Percentiles rank a stretch among this genome's conserved stretches.
Evolutionary conservation across 1,284 basidiomycete species (phyloP).

Genomic region (Mycena citricolor): DNA sequence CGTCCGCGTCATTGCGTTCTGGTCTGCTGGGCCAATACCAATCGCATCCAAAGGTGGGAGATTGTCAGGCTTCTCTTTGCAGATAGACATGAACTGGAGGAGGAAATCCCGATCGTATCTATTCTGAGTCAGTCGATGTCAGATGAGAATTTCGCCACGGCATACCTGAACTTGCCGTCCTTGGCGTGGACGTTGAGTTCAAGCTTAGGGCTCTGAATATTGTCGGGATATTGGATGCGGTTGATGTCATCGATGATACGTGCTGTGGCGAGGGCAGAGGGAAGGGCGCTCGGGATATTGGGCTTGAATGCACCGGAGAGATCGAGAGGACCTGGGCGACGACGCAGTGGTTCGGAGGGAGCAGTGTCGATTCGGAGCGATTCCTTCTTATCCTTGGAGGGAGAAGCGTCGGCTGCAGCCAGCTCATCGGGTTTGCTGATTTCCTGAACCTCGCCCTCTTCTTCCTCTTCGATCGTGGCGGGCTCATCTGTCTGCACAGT

Average conservation of each 20-base stretch:
- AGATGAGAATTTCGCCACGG: background rate
- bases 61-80: constrained; percentile 91
- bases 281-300: constrained; percentile 35
- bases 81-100: constrained; percentile 94
- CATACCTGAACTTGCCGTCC: constrained; percentile 86
- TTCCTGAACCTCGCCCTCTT: constrained; percentile 44
- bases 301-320: constrained; percentile 48
- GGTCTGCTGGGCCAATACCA: constrained; percentile 56
- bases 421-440: no score
- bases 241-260: constrained; percentile 83
- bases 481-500: constrained; percentile 35
- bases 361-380: constrained; percentile 62
- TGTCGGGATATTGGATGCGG: constrained; percentile 80
- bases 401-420: no score
- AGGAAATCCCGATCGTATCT: constrained; percentile 98
- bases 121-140: constrained; percentile 1
- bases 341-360: constrained; percentile 38
- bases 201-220: constrained; percentile 79
- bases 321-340: constrained; percentile 75
- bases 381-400: constrained; percentile 44
- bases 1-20: constrained; percentile 36
- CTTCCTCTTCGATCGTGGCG: constrained; percentile 32
- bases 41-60: constrained; percentile 90
- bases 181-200: constrained; percentile 86
- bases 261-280: constrained; percentile 73